These are phyloP conservation scores for Penicillium sp. DNA, from an alignment of 2,329 filamentous ascomycete species.

Conservation along the genomic window DNA sequence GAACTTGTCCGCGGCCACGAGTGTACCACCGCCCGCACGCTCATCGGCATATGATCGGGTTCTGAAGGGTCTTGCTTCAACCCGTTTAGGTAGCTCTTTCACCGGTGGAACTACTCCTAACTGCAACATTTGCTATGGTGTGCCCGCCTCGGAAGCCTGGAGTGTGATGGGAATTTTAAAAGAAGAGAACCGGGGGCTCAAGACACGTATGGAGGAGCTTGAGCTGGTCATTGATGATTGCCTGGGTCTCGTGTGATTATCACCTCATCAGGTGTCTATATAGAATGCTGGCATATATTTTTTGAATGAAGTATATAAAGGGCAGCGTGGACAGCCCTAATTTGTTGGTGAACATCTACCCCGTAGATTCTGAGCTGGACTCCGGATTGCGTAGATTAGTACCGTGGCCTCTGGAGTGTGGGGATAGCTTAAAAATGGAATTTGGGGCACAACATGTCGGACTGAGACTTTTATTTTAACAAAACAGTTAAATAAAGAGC, in stretches of 20 bases:
- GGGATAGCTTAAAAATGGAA: conserved; percentile 5
- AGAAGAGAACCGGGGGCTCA: conserved; percentile 54
- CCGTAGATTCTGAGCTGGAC: conserved; percentile 1
- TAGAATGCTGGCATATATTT: conserved; percentile 8
- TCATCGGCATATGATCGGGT: conserved; percentile 44
- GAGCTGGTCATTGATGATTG: conserved; percentile 56
- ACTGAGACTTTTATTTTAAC: not conserved
- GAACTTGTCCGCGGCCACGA: conserved; percentile 26
- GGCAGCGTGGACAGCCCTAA: not conserved
- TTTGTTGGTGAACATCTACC: not conserved
- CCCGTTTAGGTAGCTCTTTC: conserved; percentile 33
- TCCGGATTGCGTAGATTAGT: conserved; percentile 7
- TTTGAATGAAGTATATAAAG: not conserved
- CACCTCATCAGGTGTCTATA: conserved; percentile 15
- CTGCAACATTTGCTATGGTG: conserved; percentile 43
- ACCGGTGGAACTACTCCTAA: conserved; percentile 28
- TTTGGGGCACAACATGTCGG: conserved; percentile 3
- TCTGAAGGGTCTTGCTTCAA: conserved; percentile 40
- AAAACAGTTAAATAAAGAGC: not conserved
- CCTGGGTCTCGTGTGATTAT: conserved; percentile 50
- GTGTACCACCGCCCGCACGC: conserved; percentile 23
- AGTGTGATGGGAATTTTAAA: conserved; percentile 51
- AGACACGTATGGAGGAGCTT: conserved; percentile 51
- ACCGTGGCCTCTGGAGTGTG: conserved; percentile 14
- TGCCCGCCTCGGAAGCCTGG: conserved; percentile 50